Percentiles rank a stretch among this genome's conserved stretches.
Conservation (phyloP, 164 flowering plant species). For the Protea cynaroides region DNA sequence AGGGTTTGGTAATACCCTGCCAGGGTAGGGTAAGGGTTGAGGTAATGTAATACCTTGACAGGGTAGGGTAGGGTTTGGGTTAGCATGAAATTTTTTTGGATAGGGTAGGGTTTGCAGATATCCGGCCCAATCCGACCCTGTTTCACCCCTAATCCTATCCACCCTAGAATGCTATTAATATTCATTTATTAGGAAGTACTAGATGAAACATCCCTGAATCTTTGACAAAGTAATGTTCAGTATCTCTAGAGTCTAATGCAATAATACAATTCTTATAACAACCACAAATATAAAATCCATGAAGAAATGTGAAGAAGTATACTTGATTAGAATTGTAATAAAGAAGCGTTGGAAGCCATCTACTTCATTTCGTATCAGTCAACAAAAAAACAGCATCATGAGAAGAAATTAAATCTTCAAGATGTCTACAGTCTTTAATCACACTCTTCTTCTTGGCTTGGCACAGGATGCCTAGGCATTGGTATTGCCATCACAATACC, state of each 20-base stretch:
- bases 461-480: conserved; percentile 97
- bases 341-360: conserved; percentile 95
- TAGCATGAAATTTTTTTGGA: no score
- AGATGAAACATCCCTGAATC: neutral
- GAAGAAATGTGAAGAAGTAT: no score
- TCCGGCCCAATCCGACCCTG: no score
- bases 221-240: no score
- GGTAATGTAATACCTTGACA: no score
- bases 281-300: neutral
- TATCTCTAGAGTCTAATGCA: neutral
- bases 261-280: neutral
- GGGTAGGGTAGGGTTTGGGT: no score
- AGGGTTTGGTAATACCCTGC: no score
- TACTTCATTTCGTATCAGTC: conserved; percentile 97
- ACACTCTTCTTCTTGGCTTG: no score
- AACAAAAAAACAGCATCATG: conserved; percentile 87
- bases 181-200: neutral
- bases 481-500: conserved; percentile 84
- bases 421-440: no score
- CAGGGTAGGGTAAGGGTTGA: no score
- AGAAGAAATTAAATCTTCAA: conserved; percentile 60
- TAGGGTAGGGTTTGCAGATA: no score
- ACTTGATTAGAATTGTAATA: conserved; percentile 85
- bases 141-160: no score
- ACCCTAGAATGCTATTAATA: neutral